These are phyloP conservation scores for Metschnikowia cubensis DNA, from an alignment of 805 yeast species.

Conservation along the genomic window DNA sequence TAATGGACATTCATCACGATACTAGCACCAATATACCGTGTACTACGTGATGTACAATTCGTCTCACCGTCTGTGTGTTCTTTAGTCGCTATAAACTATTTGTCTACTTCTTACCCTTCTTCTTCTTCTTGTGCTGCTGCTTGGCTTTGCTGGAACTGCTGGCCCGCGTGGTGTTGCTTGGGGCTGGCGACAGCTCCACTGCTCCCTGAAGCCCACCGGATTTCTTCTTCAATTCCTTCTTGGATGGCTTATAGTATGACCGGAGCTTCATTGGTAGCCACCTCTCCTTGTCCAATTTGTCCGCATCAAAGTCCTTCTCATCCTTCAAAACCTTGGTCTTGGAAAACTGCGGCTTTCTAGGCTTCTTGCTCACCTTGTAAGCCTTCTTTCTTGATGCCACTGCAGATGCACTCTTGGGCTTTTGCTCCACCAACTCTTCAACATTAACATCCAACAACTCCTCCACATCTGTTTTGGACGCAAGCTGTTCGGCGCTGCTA, in stretches of 20 bases:
- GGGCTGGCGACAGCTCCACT: constrained; percentile 18
- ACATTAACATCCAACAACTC: constrained; percentile 31
- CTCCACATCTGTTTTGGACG: constrained; percentile 22
- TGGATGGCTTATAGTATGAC: constrained; percentile 72
- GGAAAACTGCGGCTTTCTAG: constrained; percentile 18
- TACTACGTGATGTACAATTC: too few relatives aligned
- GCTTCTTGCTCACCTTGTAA: constrained; percentile 23
- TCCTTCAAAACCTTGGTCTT: constrained; percentile 14
- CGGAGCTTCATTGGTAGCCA: constrained; percentile 91
- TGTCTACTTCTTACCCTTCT: constrained; percentile 18
- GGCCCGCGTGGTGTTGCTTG: constrained; percentile 21
- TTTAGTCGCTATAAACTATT: background rate
- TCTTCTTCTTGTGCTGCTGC: constrained; percentile 17
- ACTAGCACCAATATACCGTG: too few relatives aligned
- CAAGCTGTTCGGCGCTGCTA: constrained; percentile 18
- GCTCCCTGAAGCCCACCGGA: constrained; percentile 20
- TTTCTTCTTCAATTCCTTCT: constrained; percentile 16
- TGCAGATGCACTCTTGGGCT: background rate
- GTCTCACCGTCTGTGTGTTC: background rate
- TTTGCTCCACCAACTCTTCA: constrained; percentile 18
- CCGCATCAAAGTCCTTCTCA: constrained; percentile 10
- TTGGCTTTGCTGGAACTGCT: constrained; percentile 18
- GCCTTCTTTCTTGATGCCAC: constrained; percentile 3
- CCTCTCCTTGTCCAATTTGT: constrained; percentile 56
- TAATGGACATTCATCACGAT: too few relatives aligned